Base-by-base conservation (phyloP, 1,139 yeast genomes). In the Lodderomyces jiufengensis region DNA sequence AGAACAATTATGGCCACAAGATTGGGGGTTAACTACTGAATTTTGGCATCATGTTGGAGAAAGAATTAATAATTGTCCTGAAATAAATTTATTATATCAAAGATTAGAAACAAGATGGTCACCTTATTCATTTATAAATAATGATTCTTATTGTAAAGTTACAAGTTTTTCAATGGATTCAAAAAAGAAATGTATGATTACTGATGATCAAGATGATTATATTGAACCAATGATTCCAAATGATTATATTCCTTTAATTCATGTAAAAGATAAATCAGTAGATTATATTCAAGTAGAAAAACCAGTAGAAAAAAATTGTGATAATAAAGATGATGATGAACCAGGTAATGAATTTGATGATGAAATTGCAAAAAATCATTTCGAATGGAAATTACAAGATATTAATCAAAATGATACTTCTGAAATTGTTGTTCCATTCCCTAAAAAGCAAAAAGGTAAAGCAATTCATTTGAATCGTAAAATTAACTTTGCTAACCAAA, bases 101-200 rank as follows among this genome's bases (percentile, higher is more conserved):
- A 32, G 37, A 28, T 42, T 51, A n/a, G 47, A 44, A 28, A 44
- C 43, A n/a, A 43, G 45, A 33, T 36, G 40, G 41, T 25, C 20
- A 27, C 13, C 32, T 11, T 15, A 24, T 21, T 21, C 29, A 9
- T 16, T 18, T 5, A 30, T 41, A 9, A 40, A 43, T 22, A 46
- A 45, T 33, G 54, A 49, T 41, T 47, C 42, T 26, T 50, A 52
- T 40, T 54, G 59, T 41, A 45, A 42, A 32, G 48, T 54, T 9
- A 46, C 55, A n/a, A 56, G 58, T 33, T 59, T 57, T 33, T 50
- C 57, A 4, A 46, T 54, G 6, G 48, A 49, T 23, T 51, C 55
- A 14, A 44, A 40, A 29, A 53, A 51, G 37, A 42, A 42, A 27
- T 55, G 59, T 39, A 55, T 55, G 60, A 28, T 50, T 9, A 53